phyloP scores from a whole-genome alignment of 495 filamentous ascomycete genomes.

The Aspergillus ellipticus region DNA sequence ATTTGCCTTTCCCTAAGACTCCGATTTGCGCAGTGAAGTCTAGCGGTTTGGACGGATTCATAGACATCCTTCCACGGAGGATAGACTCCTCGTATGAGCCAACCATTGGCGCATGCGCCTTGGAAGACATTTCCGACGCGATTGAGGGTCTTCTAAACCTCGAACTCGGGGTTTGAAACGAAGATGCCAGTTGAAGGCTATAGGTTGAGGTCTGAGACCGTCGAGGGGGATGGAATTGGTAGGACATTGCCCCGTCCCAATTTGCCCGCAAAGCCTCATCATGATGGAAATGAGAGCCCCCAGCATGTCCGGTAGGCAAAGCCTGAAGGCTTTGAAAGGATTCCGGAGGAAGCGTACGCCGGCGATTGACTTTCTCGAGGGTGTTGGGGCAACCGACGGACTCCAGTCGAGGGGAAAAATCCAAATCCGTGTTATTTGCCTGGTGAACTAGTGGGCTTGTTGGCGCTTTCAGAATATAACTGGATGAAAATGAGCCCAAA shows the following conservation, averaged over 20 bases:
- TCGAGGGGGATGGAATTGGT: constrained; percentile 68
- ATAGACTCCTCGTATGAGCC: constrained; percentile 98
- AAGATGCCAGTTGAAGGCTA: constrained; percentile 52
- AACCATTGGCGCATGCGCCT: constrained; percentile 90
- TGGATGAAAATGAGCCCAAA: constrained; percentile 72
- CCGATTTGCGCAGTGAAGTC: constrained; percentile 96
- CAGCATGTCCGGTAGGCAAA: constrained; percentile 24
- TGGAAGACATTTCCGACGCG: constrained; percentile 67
- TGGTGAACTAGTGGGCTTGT: constrained; percentile 91
- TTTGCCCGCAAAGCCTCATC: constrained; percentile 19
- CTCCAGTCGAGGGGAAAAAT: constrained; percentile 50
- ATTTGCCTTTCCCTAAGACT: constrained; percentile 84
- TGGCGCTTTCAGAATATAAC: constrained; percentile 79
- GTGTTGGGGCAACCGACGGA: constrained; percentile 28
- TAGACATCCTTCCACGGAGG: constrained; percentile 92
- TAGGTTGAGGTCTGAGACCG: constrained; percentile 66
- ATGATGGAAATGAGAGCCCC: constrained; percentile 16
- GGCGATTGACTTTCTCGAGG: constrained; percentile 47
- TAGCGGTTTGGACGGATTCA: constrained; percentile 86
- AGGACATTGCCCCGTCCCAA: constrained; percentile 55
- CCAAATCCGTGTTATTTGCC: constrained; percentile 80
- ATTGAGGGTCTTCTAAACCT: constrained; percentile 67
- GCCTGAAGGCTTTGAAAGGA: constrained; percentile 44
- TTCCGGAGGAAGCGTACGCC: constrained; percentile 60
- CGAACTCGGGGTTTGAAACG: constrained; percentile 57